Evolutionary conservation across 176 grass and related monocot species (phyloP), one percentile per base, ranked within the genome.

Genomic region (Triticum urartu): DNA sequence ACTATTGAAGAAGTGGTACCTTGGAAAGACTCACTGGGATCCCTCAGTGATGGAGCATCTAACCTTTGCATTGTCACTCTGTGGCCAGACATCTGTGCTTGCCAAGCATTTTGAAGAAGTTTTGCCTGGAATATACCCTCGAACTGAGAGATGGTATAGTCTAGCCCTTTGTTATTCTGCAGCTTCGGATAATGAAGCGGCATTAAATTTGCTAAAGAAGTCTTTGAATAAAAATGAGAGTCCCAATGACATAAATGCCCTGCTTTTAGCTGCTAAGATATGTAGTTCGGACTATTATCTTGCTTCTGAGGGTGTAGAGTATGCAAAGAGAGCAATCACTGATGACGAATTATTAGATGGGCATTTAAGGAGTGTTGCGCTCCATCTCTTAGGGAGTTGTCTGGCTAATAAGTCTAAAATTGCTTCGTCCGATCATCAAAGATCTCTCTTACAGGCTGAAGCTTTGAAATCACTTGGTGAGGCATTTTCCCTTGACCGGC

Each of bases 191-290:
- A 91, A 83, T 81, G 84, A 88, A 87, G 80, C 82, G 78, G 97
- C 97, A 72, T 75, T 96, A 45, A 96, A 99, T 61, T 94, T 99
- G 77, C 83, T 99, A 75, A 92, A 75, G 14, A 99, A 94, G 64
- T 94, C 45, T 79, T 90, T 96, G 75, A 92, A 94, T 83, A 96
- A 80, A 80, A 91, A 94, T 5, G 94, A 99, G 87, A 94, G 72
- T 75, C 94, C 97, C 6, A 65, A 91, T 79, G 80, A 99, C 73
- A 80, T 96, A 79, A 91, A 92, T 68, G 60, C 90, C 48, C 89
- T 99, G 59, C 84, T 96, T 61, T 83, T 96, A 71, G 94, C 92
- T 88, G 88, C 94, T 86, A 99, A 96, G 92, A 90, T 99, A 72
- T 99, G 97, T 80, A 93, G 97, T 60, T 86, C 80, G 5, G 81